Evolutionary conservation across 352 stramenopile species (phyloP), one percentile per base, ranked within the genome.

Genomic region (Globisporangium acanthophoron): DNA sequence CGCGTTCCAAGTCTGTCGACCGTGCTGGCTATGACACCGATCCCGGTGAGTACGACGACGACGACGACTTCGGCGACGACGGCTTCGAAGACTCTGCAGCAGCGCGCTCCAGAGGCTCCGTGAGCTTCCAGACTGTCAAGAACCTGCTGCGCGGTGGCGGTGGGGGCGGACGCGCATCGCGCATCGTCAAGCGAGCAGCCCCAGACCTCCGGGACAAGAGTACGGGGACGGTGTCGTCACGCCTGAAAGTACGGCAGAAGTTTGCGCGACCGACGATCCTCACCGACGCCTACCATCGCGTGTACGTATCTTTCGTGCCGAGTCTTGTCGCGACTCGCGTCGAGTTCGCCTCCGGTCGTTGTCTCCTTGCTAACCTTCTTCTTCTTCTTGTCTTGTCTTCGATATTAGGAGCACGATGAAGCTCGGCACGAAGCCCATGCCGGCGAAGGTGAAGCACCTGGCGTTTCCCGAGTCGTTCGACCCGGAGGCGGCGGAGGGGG

Each of bases 341-440:
- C 35, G 11, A 16, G 35, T 41, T 41, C 43, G 6, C 24, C 24
- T 27, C 24, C 24, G 24, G 24, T 27, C 24, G 24, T 27, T 27
- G 24, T 48, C 46, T 37, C 18, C 8, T 2, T 29, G 15, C 31
- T 5, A 18, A 41, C 43, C 16, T 20, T 39, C 27, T 21, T 44
- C 27, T 21, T 44, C 16, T 40, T 21, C 39, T 61, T 39, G 18
- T 50, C 43, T 57, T 44, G 40, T 29, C 49, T 15, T 37, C 43
- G 18, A 3, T 2, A 45, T n/a, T 54, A 88, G 80, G 77, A 89
- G 75, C 61, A 70, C 63, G 41, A 91, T 91, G 80, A 83, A 82
- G 52, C 70, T 91, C 15, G 80, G 80, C 3, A 88, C 79, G 18
- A 83, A 69, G 16, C 71, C 76, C 1, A 68, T 87, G 61, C 68